Conservation (phyloP, 2,329 filamentous ascomycete genomes). For the Colletotrichum sp. region DNA sequence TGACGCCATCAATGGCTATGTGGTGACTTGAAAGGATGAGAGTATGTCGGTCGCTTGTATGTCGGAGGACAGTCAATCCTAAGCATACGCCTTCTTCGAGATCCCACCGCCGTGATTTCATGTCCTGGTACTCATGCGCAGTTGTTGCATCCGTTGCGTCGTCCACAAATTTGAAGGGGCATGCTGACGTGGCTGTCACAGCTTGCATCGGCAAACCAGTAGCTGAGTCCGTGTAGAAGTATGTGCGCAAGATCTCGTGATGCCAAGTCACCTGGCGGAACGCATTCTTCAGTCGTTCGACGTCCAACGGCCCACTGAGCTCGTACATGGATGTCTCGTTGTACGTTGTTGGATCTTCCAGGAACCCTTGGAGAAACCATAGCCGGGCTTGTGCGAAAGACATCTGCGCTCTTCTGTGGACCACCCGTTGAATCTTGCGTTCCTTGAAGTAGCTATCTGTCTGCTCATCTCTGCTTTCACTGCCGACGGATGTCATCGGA, state of each 20-base stretch:
- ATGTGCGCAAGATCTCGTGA: conserved; percentile 39
- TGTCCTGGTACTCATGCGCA: not conserved
- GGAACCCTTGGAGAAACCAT: conserved; percentile 39
- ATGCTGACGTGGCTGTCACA: not conserved
- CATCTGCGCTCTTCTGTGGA: conserved; percentile 25
- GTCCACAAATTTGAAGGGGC: not conserved
- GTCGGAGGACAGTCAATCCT: not conserved
- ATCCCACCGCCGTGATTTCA: not conserved
- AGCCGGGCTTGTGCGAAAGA: conserved; percentile 46
- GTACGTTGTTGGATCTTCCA: conserved; percentile 41
- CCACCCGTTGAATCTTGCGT: not conserved
- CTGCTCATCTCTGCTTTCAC: not conserved
- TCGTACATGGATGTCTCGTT: conserved; percentile 40
- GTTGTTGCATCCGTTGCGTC: not conserved
- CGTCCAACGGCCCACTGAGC: conserved; percentile 35
- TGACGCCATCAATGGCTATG: conserved; percentile 55
- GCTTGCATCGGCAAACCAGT: not conserved
- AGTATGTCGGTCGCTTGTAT: conserved; percentile 30
- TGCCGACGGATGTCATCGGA: not conserved
- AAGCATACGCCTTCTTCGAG: not conserved
- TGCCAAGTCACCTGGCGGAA: conserved; percentile 30
- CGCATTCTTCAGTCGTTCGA: conserved; percentile 35
- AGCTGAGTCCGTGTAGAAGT: conserved; percentile 23
- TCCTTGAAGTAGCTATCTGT: not conserved
- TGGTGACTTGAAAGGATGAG: conserved; percentile 52